Conservation (phyloP, 1,139 yeast genomes). For the Taiozyma sp. region DNA sequence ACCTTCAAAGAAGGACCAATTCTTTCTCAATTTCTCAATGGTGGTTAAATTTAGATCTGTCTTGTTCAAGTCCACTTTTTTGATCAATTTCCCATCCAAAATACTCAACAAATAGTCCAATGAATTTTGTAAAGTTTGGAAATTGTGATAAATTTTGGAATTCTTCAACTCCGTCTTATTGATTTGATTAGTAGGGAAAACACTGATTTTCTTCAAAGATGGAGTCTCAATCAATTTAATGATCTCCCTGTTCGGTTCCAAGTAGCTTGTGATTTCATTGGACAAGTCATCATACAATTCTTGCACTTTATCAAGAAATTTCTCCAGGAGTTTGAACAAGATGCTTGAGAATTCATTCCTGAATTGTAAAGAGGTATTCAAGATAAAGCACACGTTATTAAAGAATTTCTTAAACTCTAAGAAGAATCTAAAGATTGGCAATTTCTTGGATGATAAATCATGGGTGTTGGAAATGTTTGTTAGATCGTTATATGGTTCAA, state of each 20-base stretch:
- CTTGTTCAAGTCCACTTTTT: conserved; percentile 30
- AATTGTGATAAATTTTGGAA: conserved; percentile 27
- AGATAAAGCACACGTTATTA: conserved; percentile 42
- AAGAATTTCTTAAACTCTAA: conserved; percentile 49
- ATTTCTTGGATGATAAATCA: background rate
- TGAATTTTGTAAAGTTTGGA: conserved; percentile 43
- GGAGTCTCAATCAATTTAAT: conserved; percentile 5
- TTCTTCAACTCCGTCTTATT: conserved; percentile 23
- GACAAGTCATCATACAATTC: conserved; percentile 18
- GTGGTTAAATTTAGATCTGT: conserved; percentile 26
- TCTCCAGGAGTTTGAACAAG: conserved; percentile 26
- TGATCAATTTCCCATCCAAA: conserved; percentile 49
- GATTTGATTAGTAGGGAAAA: conserved; percentile 2
- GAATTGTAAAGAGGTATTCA: conserved; percentile 52
- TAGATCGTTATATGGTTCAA: conserved; percentile 22
- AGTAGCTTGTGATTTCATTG: conserved; percentile 15
- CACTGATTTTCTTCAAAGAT: conserved; percentile 3
- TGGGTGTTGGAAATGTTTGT: conserved; percentile 29
- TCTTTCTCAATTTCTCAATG: conserved; percentile 43
- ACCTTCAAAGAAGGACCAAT: conserved; percentile 50
- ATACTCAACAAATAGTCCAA: conserved; percentile 43
- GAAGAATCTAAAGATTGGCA: conserved; percentile 40
- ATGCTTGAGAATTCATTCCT: conserved; percentile 28
- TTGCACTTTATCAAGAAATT: conserved; percentile 19
- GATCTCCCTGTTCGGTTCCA: conserved; percentile 20